Base-by-base conservation (phyloP, 495 filamentous ascomycete species). In the Penicillium tannophilum region DNA sequence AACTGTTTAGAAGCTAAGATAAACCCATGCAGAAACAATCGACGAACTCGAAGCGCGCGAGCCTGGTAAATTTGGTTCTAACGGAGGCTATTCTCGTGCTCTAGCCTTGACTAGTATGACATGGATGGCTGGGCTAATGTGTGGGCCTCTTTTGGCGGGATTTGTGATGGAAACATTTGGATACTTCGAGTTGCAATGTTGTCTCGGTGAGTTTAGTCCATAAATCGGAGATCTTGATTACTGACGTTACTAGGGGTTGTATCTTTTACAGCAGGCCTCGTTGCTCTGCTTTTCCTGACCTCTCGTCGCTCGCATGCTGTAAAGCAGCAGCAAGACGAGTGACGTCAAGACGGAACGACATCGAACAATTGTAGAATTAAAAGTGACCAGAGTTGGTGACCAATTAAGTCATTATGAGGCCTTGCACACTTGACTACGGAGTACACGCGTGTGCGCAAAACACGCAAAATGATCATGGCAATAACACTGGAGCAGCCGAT, bases 1-100 rank as follows among this genome's bases (percentile, higher is more conserved):
- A 33, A 33, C 31, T 12, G 11, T 16, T 39, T 39, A 12, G 10
- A 16, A 39, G 12, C 35, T 16, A 31, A 17, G 48, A 9, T 14
- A 26, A 52, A 1, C 20, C 20, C 20, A 46, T 17, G 24, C 45
- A 69, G 69, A 59, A 44, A 58, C 65, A 0, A 61, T 79, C 12
- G 66, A 76, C 23, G 62, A 68, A 5, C n/a, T 69, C 0, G 61
- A 70, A 33, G 48, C 35, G 0, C 39, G 60, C 3, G 17, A 70
- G 9, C 74, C 70, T 1, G 71, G 72, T 0, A 64, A 72, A 28
- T 75, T 75, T 23, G 74, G 76, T 8, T 60, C 59, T 1, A 60
- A 72, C 26, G 74, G 72, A 4, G 74, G 73, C 1, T 74, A 74
- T 26, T 76, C 77, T 8, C 70, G 73, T 31, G 76, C 71, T 14